Percentiles rank a stretch among this genome's conserved stretches.
phyloP scores from a whole-genome alignment of 2,329 filamentous ascomycete genomes.

The Monosporascus sp. region DNA sequence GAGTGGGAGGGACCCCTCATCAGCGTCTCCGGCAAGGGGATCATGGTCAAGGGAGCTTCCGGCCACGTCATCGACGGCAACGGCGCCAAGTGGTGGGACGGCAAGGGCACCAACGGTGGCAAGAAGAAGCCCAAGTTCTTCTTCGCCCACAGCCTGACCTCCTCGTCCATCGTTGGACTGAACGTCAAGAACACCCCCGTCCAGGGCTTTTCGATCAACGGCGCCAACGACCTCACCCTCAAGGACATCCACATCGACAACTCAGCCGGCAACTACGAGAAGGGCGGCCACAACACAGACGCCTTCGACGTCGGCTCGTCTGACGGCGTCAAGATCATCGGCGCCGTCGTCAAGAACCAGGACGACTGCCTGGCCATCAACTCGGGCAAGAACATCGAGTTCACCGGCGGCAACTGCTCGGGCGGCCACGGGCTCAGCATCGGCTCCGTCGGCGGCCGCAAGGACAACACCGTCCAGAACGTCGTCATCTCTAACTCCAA shows the following conservation, averaged over 20 bases:
- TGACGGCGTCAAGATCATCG: constrained; percentile 41
- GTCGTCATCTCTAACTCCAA: constrained; percentile 44
- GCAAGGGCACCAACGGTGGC: constrained; percentile 53
- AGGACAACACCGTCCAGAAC: constrained; percentile 47
- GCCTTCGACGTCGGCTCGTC: constrained; percentile 45
- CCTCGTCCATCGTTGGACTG: constrained; percentile 42
- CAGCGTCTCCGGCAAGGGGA: constrained; percentile 39
- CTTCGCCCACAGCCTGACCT: constrained; percentile 44
- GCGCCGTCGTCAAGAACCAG: constrained; percentile 50
- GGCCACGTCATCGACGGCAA: constrained; percentile 47
- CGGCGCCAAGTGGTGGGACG: constrained; percentile 56
- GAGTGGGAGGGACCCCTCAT: constrained; percentile 48
- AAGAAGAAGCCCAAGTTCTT: constrained; percentile 61
- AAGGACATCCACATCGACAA: constrained; percentile 51
- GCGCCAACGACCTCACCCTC: constrained; percentile 37
- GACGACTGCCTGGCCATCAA: constrained; percentile 57
- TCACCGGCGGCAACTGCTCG: constrained; percentile 38
- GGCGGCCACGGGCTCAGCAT: constrained; percentile 55
- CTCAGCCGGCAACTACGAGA: constrained; percentile 40
- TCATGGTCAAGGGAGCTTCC: constrained; percentile 35
- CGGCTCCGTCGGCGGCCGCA: constrained; percentile 51
- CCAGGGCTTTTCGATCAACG: constrained; percentile 44
- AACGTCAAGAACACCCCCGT: constrained; percentile 51
- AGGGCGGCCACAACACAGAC: constrained; percentile 48
- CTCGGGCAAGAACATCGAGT: constrained; percentile 40